phyloP scores from a whole-genome alignment of 495 filamentous ascomycete species.

The Aspergillus homomorphus region DNA sequence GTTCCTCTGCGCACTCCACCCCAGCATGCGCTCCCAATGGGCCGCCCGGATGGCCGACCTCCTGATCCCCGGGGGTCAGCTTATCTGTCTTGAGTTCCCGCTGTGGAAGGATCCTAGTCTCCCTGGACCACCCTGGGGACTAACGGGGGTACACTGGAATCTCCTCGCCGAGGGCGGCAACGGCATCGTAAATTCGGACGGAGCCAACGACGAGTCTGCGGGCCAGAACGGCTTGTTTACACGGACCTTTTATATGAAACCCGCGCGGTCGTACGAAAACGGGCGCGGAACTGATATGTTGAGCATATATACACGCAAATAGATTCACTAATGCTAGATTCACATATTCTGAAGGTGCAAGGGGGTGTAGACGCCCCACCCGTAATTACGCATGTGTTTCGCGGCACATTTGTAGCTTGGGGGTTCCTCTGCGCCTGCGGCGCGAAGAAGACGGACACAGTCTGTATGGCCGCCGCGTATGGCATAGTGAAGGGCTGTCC shows the following conservation, averaged over 20 bases:
- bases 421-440: too few relatives aligned
- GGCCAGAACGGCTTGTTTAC: slow-evolving; percentile 1
- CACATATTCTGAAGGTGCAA: too few relatives aligned
- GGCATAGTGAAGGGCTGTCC: slow-evolving; percentile 1
- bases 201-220: not conserved
- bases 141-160: slow-evolving; percentile 37
- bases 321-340: too few relatives aligned
- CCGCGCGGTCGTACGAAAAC: slow-evolving; percentile 11
- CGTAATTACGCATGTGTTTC: too few relatives aligned
- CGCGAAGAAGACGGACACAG: not conserved
- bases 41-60: slow-evolving; percentile 34
- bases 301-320: slow-evolving; percentile 10
- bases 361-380: too few relatives aligned
- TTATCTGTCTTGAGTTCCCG: slow-evolving; percentile 46
- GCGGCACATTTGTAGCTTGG: too few relatives aligned
- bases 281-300: slow-evolving; percentile 15
- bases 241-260: slow-evolving; percentile 10
- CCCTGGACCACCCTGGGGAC: slow-evolving; percentile 38
- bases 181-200: not conserved
- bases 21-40: slow-evolving; percentile 29
- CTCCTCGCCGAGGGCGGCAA: slow-evolving; percentile 18
- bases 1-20: slow-evolving; percentile 45
- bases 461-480: not conserved
- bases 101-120: slow-evolving; percentile 35
- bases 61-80: slow-evolving; percentile 24